Conservation (phyloP, 805 yeast genomes). For the Candida lessepsii region DNA sequence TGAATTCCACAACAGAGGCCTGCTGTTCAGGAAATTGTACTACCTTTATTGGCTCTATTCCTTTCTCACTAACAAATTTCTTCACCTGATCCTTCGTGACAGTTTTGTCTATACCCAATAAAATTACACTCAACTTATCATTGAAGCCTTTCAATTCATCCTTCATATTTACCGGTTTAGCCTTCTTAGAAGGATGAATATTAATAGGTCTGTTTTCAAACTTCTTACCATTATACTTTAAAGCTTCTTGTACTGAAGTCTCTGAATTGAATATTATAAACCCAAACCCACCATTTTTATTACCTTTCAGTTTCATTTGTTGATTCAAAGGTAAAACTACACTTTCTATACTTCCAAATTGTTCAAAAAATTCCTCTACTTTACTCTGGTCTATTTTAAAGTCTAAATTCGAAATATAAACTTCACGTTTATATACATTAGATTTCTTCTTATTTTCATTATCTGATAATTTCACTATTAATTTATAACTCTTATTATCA, state of each 20-base stretch:
- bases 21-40: conserved; percentile 19
- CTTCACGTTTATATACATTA: conserved; percentile 13
- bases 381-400: conserved; percentile 39
- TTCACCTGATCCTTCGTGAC: conserved; percentile 33
- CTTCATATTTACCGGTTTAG: background rate
- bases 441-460: conserved; percentile 37
- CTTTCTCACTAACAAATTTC: conserved; percentile 15
- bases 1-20: conserved; percentile 11
- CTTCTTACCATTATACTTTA: conserved; percentile 38
- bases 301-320: conserved; percentile 28
- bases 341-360: conserved; percentile 53
- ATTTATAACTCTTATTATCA: conserved; percentile 24
- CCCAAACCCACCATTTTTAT: conserved; percentile 61
- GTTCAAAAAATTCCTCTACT: conserved; percentile 42
- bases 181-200: conserved; percentile 32
- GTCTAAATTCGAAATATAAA: conserved; percentile 40
- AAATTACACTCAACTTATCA: conserved; percentile 13
- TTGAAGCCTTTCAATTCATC: conserved; percentile 16
- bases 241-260: conserved; percentile 48
- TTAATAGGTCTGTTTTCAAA: conserved; percentile 48
- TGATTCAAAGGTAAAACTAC: conserved; percentile 48
- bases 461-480: conserved; percentile 63
- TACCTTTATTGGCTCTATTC: background rate
- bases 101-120: conserved; percentile 10
- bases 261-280: conserved; percentile 50